These are phyloP conservation scores for Epichloe elymi DNA, from an alignment of 2,329 filamentous ascomycete genomes.

Conservation along the genomic window DNA sequence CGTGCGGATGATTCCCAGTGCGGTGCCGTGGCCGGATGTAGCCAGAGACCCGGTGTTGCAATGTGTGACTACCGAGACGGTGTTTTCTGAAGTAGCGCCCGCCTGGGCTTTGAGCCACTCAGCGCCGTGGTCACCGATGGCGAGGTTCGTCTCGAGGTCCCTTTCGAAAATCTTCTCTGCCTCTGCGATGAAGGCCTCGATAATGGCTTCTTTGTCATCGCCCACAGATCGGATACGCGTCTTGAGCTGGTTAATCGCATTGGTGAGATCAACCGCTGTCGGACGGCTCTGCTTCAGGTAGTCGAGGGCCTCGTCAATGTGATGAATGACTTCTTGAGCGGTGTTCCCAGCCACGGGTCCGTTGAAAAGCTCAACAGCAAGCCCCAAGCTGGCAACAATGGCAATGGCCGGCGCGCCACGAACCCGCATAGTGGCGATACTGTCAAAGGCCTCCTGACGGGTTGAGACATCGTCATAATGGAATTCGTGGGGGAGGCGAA, in stretches of 20 bases:
- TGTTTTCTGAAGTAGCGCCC: constrained; percentile 30
- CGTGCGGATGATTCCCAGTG: constrained; percentile 82
- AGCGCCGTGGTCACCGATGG: constrained; percentile 72
- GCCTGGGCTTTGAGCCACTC: constrained; percentile 62
- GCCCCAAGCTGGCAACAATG: constrained; percentile 83
- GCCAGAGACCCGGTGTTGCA: constrained; percentile 97
- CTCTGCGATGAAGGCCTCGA: constrained; percentile 58
- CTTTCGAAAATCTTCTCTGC: constrained; percentile 79
- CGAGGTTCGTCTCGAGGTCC: constrained; percentile 76
- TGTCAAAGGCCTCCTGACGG: constrained; percentile 65
- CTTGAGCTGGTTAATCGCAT: constrained; percentile 75
- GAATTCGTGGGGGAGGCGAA: constrained; percentile 68
- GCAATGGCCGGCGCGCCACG: constrained; percentile 86
- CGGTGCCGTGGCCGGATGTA: constrained; percentile 95
- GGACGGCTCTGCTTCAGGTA: constrained; percentile 83
- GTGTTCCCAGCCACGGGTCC: constrained; percentile 30
- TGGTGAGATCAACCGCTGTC: constrained; percentile 87
- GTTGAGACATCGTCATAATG: constrained; percentile 62
- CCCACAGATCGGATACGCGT: constrained; percentile 40
- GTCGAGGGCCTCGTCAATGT: constrained; percentile 65
- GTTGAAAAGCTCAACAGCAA: constrained; percentile 70
- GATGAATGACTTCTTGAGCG: constrained; percentile 47
- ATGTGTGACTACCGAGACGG: constrained; percentile 79
- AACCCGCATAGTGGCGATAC: constrained; percentile 67
- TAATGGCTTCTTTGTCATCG: constrained; percentile 37